These are phyloP conservation scores for Cryoendolithus antarcticus DNA, from an alignment of 2,329 filamentous ascomycete species.

Conservation along the genomic window DNA sequence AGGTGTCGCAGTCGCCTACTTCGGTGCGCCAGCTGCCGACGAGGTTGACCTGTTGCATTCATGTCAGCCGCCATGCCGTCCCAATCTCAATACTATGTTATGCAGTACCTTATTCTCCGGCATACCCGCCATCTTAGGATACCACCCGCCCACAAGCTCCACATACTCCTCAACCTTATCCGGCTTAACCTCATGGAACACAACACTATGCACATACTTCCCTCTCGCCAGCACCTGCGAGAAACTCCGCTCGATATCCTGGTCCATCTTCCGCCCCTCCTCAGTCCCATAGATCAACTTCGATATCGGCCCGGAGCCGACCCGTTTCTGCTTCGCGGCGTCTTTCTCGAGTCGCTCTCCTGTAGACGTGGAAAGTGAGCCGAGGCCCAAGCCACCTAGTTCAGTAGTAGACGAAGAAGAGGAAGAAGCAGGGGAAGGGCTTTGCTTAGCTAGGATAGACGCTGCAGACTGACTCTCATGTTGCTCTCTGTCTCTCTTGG, in stretches of 20 bases:
- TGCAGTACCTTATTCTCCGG: constrained; percentile 63
- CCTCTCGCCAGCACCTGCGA: constrained; percentile 87
- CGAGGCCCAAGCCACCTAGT: constrained; percentile 19
- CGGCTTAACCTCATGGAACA: constrained; percentile 89
- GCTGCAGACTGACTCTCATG: constrained; percentile 66
- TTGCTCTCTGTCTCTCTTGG: constrained; percentile 59
- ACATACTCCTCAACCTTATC: constrained; percentile 94
- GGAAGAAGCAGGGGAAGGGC: constrained; percentile 8
- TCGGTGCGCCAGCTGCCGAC: constrained; percentile 98
- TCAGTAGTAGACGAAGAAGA: constrained; percentile 28
- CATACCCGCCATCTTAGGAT: constrained; percentile 73
- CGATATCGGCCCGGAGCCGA: constrained; percentile 48
- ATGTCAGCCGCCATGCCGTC: neutral
- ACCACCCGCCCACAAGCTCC: constrained; percentile 78
- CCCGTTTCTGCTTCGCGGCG: constrained; percentile 44
- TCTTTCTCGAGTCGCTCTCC: constrained; percentile 44
- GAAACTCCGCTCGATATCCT: constrained; percentile 92
- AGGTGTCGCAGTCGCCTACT: constrained; percentile 93
- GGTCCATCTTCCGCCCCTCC: constrained; percentile 85
- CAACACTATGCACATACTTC: constrained; percentile 97
- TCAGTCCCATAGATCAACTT: constrained; percentile 95
- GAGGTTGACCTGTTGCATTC: constrained; percentile 49
- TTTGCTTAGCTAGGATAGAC: constrained; percentile 22
- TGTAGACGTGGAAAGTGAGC: neutral
- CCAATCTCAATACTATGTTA: neutral